A percentile compares a stretch with the other conserved stretches of the same genome.
phyloP scores from a whole-genome alignment of 306 rosid species.

The Argentina anserina region DNA sequence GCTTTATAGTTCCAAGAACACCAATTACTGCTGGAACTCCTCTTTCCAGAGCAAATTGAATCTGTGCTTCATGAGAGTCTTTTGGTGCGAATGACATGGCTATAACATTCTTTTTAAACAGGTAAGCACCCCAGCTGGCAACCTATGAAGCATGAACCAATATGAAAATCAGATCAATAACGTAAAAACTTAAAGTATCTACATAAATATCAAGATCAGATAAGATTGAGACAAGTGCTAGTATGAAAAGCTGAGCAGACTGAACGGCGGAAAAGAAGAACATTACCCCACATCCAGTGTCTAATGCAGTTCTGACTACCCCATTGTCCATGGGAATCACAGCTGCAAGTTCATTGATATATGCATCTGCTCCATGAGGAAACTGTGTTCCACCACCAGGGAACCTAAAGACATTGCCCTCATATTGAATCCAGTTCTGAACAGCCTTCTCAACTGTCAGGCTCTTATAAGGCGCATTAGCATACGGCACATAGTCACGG shows the following conservation, averaged over 20 bases:
- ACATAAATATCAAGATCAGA: neutral
- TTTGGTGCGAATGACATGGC: constrained; percentile 80
- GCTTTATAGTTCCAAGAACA: constrained; percentile 76
- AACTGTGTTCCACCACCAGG: constrained; percentile 91
- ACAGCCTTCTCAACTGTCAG: constrained; percentile 84
- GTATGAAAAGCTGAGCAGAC: constrained; percentile 8
- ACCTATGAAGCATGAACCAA: constrained; percentile 45
- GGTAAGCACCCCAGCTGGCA: constrained; percentile 84
- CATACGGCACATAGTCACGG: constrained; percentile 74
- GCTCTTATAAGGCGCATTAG: constrained; percentile 76
- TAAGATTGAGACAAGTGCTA: neutral
- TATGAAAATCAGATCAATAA: constrained; percentile 24
- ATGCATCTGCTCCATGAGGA: constrained; percentile 82
- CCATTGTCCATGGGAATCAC: constrained; percentile 71
- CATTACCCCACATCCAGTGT: constrained; percentile 86
- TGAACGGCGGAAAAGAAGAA: constrained; percentile 11
- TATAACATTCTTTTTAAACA: constrained; percentile 61
- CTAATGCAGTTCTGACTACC: constrained; percentile 68
- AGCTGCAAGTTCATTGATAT: constrained; percentile 65
- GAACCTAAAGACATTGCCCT: constrained; percentile 78
- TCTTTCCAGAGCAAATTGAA: constrained; percentile 90
- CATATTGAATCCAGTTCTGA: constrained; percentile 85
- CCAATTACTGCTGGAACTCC: constrained; percentile 86
- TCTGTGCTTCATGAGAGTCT: constrained; percentile 90
- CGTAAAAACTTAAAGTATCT: neutral